Base-by-base conservation (phyloP, 2,329 filamentous ascomycete genomes). In the Acrocalymma vagum region DNA sequence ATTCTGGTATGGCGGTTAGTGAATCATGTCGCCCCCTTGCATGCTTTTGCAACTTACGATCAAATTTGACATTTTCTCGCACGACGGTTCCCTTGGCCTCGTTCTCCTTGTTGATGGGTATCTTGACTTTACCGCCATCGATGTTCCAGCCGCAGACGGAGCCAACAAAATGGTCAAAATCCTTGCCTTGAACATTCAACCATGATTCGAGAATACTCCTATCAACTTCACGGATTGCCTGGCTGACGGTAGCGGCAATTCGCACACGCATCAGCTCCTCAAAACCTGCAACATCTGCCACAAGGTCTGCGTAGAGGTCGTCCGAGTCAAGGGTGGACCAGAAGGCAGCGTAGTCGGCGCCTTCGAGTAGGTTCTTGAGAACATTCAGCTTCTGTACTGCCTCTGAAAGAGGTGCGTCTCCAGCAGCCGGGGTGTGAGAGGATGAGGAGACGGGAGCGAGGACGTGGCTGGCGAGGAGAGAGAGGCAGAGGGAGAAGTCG, bases 61-160 rank as follows among this genome's bases (percentile, higher is more conserved):
- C 89, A 45, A 95, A 86, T 73, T 88, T 90, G 65, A 99, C 94
- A 55, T 94, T 92, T 79, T 99, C 94, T 62, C 92, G 84, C 64
- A 96, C 95, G 71, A 96, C 88, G 26, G 91, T 87, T 72, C 94
- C 94, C 79, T 95, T 90, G 29, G 91, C 94, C 82, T 97, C 93
- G 46, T 70, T 70, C 45, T 99, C 94, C 67, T 94, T 89, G 78
- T 99, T 99, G 64, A 86, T 78, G 40, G 94, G 94, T 41, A 99
- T 83, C 70, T 83, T 83, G 51, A 96, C 85, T 48, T 64, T 73
- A 25, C 69, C 67, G 20, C 78, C 83, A 47, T 90, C 87, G 27
- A 96, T 80, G 60, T 82, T 83, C 91, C 93, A 99, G 53, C 88
- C 90, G 65, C 88, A 94, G 10, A 78, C 72, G 32, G 72, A 75